These are phyloP conservation scores for Hydrangea macrophylla DNA, from an alignment of 148 eudicot genomes.

Conservation along the genomic window DNA sequence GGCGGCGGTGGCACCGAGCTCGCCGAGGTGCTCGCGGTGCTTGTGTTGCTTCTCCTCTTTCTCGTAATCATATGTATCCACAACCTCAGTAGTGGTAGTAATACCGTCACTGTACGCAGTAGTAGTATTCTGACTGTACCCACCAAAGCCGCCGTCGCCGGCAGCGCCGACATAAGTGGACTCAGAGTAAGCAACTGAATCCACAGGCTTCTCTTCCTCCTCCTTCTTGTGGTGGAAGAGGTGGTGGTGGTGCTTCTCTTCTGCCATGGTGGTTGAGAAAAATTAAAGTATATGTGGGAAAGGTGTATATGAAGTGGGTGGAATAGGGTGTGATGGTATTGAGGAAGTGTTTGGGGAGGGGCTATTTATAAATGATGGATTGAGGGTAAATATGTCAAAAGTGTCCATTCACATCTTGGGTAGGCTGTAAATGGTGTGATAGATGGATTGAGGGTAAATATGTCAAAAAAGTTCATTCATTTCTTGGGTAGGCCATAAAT, in stretches of 20 bases:
- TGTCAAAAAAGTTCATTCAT: too few species aligned
- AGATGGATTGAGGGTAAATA: too few species aligned
- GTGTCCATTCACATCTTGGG: neutral
- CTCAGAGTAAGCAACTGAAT: conserved; percentile 5
- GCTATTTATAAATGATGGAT: neutral
- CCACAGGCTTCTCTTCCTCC: conserved; percentile 11
- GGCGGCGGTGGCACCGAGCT: conserved; percentile 34
- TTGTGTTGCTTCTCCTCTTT: conserved; percentile 43
- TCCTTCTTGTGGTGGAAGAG: conserved; percentile 12
- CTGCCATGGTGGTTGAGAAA: conserved; percentile 7
- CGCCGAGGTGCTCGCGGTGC: conserved; percentile 25
- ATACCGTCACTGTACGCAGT: neutral
- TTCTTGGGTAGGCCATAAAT: too few species aligned
- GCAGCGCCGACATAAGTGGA: neutral
- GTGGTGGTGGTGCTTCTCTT: conserved; percentile 18
- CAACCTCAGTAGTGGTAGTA: too few species aligned
- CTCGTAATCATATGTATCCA: conserved; percentile 11
- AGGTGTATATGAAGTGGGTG: neutral
- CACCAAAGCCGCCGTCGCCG: conserved; percentile 1
- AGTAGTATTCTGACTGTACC: neutral
- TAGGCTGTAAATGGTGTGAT: too few species aligned
- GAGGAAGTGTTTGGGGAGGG: neutral
- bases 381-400: neutral
- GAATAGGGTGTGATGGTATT: neutral
- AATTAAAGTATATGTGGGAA: neutral